Percentiles rank a stretch among this genome's conserved stretches.
Evolutionary conservation across 192 early-diverging fungal genomes (phyloP).

Genomic region (Lobosporangium transversale): DNA sequence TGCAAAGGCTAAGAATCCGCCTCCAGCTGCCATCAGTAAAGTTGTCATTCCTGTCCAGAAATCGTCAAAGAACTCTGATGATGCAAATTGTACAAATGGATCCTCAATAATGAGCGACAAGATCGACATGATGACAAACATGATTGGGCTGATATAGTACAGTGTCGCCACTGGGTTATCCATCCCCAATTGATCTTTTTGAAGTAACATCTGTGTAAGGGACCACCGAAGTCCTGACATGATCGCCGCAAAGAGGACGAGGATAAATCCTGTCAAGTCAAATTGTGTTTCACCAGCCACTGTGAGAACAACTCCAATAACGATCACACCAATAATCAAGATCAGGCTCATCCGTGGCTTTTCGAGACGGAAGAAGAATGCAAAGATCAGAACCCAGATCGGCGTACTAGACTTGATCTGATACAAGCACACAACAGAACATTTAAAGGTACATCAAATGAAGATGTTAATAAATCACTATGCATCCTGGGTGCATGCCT

Average conservation of each 20-base stretch:
- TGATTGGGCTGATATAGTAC: constrained; percentile 80
- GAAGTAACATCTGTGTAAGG: constrained; percentile 81
- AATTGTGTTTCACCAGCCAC: constrained; percentile 76
- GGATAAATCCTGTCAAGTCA: constrained; percentile 62
- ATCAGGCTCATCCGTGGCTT: constrained; percentile 67
- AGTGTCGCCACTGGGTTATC: constrained; percentile 83
- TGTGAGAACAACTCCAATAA: constrained; percentile 78
- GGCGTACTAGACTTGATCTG: constrained; percentile 73
- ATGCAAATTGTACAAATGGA: constrained; percentile 59
- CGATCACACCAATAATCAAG: constrained; percentile 76
- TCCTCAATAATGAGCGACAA: constrained; percentile 67
- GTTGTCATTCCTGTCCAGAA: constrained; percentile 53
- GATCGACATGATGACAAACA: constrained; percentile 71
- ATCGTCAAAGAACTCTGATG: constrained; percentile 65
- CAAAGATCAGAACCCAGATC: constrained; percentile 79
- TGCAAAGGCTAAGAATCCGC: constrained; percentile 81
- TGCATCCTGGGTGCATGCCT: too few relatives aligned
- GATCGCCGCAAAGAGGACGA: constrained; percentile 74
- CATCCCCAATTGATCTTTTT: constrained; percentile 72
- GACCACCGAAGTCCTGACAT: constrained; percentile 86
- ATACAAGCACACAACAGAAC: neutral
- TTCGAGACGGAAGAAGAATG: constrained; percentile 84
- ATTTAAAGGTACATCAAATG: too few relatives aligned
- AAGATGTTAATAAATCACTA: neutral
- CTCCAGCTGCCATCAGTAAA: constrained; percentile 73